These are phyloP conservation scores for Phytophthora crassamura DNA, from an alignment of 352 stramenopile species.

Conservation along the genomic window DNA sequence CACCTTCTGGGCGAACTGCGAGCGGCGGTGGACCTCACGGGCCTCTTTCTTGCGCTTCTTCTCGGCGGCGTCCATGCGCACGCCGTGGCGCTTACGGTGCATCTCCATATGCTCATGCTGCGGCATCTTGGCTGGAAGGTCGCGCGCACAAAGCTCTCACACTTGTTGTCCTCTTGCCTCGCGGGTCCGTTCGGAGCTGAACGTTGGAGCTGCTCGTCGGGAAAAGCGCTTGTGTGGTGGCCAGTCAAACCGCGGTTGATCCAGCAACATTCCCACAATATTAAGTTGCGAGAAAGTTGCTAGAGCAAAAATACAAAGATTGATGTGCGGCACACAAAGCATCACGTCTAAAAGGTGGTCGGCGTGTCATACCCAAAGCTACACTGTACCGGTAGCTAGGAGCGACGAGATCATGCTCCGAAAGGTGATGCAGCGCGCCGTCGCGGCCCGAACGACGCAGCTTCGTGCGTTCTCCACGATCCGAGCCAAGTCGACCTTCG, in stretches of 20 bases:
- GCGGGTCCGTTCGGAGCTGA: slow-evolving; percentile 29
- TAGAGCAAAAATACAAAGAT: slow-evolving; percentile 1
- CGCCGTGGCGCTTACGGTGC: slow-evolving; percentile 99
- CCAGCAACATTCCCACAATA: too few species aligned
- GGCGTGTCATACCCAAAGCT: not conserved
- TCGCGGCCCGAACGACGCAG: not conserved
- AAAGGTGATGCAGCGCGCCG: slow-evolving; percentile 16
- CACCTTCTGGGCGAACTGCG: slow-evolving; percentile 99
- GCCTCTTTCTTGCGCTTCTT: slow-evolving; percentile 99
- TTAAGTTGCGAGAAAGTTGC: too few species aligned
- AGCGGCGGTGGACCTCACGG: slow-evolving; percentile 96
- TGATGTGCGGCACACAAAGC: not conserved
- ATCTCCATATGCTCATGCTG: slow-evolving; percentile 99
- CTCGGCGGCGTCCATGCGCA: slow-evolving; percentile 97
- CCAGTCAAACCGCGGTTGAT: slow-evolving; percentile 38
- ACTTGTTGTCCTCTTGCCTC: slow-evolving; percentile 7
- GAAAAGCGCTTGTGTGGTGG: slow-evolving; percentile 9
- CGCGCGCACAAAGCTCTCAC: too few species aligned
- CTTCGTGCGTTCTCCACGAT: slow-evolving; percentile 6
- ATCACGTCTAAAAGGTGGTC: not conserved
- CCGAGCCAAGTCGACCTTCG: slow-evolving; percentile 36
- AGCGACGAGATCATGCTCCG: slow-evolving; percentile 23
- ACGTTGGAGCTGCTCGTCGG: slow-evolving; percentile 17
- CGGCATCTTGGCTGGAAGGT: slow-evolving; percentile 83
- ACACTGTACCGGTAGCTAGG: too few species aligned